Percentiles rank a stretch among this genome's conserved stretches.
phyloP scores from a whole-genome alignment of 1,139 yeast genomes.

The Nakaseomyces delphensis region DNA sequence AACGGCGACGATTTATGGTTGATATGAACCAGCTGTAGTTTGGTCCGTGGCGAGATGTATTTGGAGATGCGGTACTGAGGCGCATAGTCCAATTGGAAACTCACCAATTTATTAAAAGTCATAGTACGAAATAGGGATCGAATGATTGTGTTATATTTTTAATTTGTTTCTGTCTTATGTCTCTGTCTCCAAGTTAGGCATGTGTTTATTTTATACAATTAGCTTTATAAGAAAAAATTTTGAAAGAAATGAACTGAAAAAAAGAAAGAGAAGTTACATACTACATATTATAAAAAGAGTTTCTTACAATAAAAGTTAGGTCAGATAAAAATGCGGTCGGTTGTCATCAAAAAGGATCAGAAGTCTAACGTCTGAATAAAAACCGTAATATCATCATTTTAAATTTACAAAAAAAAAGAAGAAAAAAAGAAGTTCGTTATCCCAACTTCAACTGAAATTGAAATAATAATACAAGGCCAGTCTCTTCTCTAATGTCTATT shows the following conservation, averaged over 20 bases:
- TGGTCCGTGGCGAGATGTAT: conserved; percentile 47
- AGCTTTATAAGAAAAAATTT: too few relatives aligned
- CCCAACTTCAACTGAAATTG: background rate
- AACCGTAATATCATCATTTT: conserved; percentile 23
- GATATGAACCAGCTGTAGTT: conserved; percentile 68
- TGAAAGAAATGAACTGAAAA: too few relatives aligned
- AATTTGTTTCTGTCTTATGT: too few relatives aligned
- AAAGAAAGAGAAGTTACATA: background rate
- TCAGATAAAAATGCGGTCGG: conserved; percentile 17
- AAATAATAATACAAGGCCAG: too few relatives aligned
- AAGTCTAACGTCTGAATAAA: conserved; percentile 34
- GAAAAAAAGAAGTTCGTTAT: conserved; percentile 5
- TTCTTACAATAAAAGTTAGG: background rate
- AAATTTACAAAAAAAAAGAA: conserved; percentile 5
- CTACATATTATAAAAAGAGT: too few relatives aligned
- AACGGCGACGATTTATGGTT: conserved; percentile 73
- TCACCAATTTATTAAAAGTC: conserved; percentile 25
- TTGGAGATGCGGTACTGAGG: conserved; percentile 31
- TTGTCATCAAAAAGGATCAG: conserved; percentile 26
- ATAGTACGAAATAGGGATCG: conserved; percentile 9
- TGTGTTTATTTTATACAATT: background rate
- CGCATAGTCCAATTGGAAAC: conserved; percentile 31
- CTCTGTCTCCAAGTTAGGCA: too few relatives aligned
- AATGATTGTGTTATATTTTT: background rate
- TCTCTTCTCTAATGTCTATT: too few relatives aligned